Base-by-base conservation (phyloP, 129 eudicot genomes). In the Logfia minima region DNA sequence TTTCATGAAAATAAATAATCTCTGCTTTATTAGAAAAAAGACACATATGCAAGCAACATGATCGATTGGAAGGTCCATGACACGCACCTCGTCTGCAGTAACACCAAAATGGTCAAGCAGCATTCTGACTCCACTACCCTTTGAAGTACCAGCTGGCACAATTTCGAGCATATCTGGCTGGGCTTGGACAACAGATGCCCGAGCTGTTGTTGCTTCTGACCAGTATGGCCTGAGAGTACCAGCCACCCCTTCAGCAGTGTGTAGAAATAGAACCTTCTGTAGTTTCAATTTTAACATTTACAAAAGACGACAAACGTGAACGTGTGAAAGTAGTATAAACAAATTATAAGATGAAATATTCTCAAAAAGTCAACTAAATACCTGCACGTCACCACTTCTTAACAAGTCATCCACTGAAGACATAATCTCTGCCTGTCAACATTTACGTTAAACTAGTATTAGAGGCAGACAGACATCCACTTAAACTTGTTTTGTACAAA, bases 131-230 rank as follows among this genome's bases (percentile, higher is more conserved):
- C 98, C 96, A 68, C 80, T 86, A 13, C 98, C 98, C 84, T 94
- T 94, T 6, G 98, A 94, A 69, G 96, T 87, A 35, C 92, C 93
- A 78, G 82, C 70, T 13, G 98, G 98, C 43, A 94, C 97, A 75
- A 94, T 89, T 82, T 94, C 98, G 62, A 94, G 93, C 90, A 94
- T 94, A 78, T 89, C 97, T 1, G 92, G 74, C 48, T 77, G 84
- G 68, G 98, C 92, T 85, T 93, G 98, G 78, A 93, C 98, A 62
- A 94, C 98, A 66, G 86, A 86, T 23, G 97, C 98, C 43, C 85
- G 90, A 28, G 80, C 93, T 10, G 70, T 68, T 35, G 84, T 87
- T 77, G 89, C 98, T 80, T 91, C 96, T 14, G 87, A 85, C 98
- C 98, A 94, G 75, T 91, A 91, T 21, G 98, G 98, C 62, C 98